A percentile compares a stretch with the other conserved stretches of the same genome.
Evolutionary conservation across 2,329 filamentous ascomycete genomes (phyloP).

Genomic region (Chalaropsis ovoidea): DNA sequence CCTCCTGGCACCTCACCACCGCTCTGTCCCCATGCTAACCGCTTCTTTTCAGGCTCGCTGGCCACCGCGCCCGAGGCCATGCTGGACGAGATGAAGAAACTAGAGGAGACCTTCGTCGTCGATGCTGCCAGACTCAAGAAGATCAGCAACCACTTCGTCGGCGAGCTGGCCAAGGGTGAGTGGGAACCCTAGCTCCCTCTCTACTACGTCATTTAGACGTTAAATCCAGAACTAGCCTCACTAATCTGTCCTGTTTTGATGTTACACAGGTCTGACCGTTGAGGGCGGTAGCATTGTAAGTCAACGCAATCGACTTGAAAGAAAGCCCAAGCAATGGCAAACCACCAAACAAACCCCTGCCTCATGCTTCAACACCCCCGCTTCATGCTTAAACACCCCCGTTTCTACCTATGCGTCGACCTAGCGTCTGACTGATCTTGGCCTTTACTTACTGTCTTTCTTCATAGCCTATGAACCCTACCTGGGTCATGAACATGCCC

Average conservation of each 20-base stretch:
- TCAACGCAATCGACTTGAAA: slow-evolving; percentile 27
- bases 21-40: slow-evolving; percentile 4
- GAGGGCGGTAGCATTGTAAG: slow-evolving; percentile 88
- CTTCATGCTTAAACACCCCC: neutral
- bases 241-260: neutral
- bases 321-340: neutral
- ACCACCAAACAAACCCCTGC: neutral
- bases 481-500: slow-evolving; percentile 87
- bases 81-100: slow-evolving; percentile 63
- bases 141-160: slow-evolving; percentile 81
- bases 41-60: slow-evolving; percentile 59
- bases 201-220: neutral
- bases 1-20: neutral
- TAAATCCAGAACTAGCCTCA: neutral
- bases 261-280: slow-evolving; percentile 40
- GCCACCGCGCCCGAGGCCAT: slow-evolving; percentile 82
- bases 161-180: slow-evolving; percentile 74
- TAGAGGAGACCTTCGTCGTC: slow-evolving; percentile 78
- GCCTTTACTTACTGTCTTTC: neutral
- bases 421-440: neutral
- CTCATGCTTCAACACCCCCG: neutral
- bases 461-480: slow-evolving; percentile 84
- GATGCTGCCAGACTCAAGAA: slow-evolving; percentile 70
- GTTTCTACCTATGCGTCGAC: neutral
- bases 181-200: neutral